A percentile compares a stretch with the other conserved stretches of the same genome.
Conservation (phyloP, 768 basidiomycete species). For the Pleurotus tuber-regium region DNA sequence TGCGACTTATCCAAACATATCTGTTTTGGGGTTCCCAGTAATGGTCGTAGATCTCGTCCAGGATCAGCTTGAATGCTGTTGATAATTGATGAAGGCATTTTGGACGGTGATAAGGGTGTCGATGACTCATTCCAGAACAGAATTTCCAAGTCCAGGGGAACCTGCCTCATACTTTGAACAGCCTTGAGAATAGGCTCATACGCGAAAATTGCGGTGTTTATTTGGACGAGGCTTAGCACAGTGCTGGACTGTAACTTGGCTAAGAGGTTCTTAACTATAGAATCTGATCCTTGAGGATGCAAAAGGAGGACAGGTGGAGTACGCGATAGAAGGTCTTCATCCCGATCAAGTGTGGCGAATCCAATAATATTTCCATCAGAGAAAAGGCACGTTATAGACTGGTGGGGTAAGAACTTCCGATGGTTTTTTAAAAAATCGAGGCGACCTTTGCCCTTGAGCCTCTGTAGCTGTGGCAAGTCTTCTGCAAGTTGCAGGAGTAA, state of each 20-base stretch:
- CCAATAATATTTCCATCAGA: constrained; percentile 46
- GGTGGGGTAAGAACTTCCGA: constrained; percentile 46
- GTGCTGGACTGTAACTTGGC: constrained; percentile 31
- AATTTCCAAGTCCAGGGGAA: constrained; percentile 52
- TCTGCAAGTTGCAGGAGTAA: constrained; percentile 33
- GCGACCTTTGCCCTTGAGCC: constrained; percentile 26
- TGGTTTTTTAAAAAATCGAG: constrained; percentile 36
- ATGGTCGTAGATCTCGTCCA: constrained; percentile 33
- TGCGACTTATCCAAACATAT: constrained; percentile 56
- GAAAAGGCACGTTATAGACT: constrained; percentile 52
- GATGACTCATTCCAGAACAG: constrained; percentile 46
- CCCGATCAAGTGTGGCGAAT: constrained; percentile 52
- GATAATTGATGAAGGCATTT: constrained; percentile 16
- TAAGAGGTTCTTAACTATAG: constrained; percentile 35
- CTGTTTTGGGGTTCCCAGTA: constrained; percentile 34
- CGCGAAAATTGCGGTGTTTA: constrained; percentile 60
- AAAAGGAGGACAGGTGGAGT: constrained; percentile 50
- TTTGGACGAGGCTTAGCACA: constrained; percentile 46
- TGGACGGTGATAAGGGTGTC: constrained; percentile 6
- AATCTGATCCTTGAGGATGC: constrained; percentile 45
- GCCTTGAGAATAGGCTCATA: constrained; percentile 62
- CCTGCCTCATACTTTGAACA: constrained; percentile 40
- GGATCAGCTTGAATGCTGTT: constrained; percentile 30
- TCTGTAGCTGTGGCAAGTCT: constrained; percentile 35
- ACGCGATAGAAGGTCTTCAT: constrained; percentile 48